Percentiles rank a stretch among this genome's conserved stretches.
Conservation (phyloP, 2,329 filamentous ascomycete genomes). For the Colletotrichum horii region DNA sequence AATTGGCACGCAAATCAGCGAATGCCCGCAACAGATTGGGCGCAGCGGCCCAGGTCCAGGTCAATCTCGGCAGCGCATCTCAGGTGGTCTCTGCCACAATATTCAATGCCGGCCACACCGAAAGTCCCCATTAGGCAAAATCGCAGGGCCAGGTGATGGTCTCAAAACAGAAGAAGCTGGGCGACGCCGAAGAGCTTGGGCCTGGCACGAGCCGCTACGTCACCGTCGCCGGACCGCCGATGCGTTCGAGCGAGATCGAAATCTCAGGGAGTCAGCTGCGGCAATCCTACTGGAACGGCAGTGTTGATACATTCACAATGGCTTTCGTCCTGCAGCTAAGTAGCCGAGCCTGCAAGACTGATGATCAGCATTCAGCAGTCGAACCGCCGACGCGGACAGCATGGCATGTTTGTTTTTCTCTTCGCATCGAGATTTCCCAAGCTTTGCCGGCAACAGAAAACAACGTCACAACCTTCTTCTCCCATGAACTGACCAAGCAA, state of each 20-base stretch:
- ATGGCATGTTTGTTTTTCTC: background rate
- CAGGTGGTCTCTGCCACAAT: background rate
- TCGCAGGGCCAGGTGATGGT: background rate
- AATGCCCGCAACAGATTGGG: background rate
- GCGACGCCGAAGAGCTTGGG: background rate
- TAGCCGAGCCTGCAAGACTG: background rate
- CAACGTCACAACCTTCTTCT: background rate
- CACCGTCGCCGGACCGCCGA: background rate
- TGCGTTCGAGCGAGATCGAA: background rate
- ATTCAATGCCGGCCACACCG: conserved; percentile 2
- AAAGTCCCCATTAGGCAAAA: background rate
- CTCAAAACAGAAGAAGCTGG: background rate
- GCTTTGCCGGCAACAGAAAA: background rate
- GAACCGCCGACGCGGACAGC: background rate
- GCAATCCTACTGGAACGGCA: background rate
- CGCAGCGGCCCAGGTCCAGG: background rate
- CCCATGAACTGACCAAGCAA: background rate
- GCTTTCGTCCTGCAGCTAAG: background rate
- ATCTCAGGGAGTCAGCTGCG: background rate
- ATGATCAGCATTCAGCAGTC: background rate
- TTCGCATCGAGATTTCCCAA: background rate
- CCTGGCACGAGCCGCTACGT: background rate
- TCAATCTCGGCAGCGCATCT: background rate
- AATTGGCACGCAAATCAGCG: background rate
- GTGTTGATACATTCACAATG: background rate